phyloP scores from a whole-genome alignment of 169 alveolate genomes.

The Eimeria acervulina region DNA sequence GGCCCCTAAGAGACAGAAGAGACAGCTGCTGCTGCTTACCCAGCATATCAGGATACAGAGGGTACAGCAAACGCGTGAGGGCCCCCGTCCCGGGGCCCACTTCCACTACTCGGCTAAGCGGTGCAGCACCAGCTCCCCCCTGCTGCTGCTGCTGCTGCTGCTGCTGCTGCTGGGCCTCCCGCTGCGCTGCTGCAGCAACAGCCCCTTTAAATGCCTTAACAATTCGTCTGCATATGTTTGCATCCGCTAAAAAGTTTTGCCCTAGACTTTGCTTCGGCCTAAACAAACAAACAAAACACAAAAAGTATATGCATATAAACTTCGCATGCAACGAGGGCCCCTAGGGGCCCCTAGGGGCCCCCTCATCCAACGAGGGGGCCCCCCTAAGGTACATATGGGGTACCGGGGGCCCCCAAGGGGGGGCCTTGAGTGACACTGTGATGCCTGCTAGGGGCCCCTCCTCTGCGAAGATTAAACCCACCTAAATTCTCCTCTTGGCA shows the following conservation, averaged over 20 bases:
- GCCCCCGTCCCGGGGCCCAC: conserved; percentile 94
- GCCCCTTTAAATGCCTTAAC: conserved; percentile 78
- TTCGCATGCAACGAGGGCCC: not conserved
- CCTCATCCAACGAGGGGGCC: no score
- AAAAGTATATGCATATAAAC: no score
- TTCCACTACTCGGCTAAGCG: conserved; percentile 89
- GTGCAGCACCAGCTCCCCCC: no score
- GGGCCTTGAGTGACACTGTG: no score
- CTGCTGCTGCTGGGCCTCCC: no score
- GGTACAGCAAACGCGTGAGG: conserved; percentile 87
- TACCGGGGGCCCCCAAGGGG: not conserved
- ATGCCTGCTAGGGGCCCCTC: no score
- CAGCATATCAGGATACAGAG: conserved; percentile 89
- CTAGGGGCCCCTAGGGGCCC: not conserved
- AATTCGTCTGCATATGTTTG: conserved; percentile 86
- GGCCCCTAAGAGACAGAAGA: conserved; percentile 12
- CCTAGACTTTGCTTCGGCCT: conserved; percentile 93
- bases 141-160: no score
- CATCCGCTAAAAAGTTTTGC: conserved; percentile 91
- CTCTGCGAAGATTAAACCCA: not conserved
- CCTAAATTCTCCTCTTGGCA: conserved; percentile 21
- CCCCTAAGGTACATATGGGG: not conserved
- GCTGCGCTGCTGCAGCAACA: conserved; percentile 32
- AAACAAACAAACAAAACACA: not conserved
- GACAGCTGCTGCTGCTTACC: conserved; percentile 79